Conservation (phyloP, 768 basidiomycete species). For the Kwoniella europaea region DNA sequence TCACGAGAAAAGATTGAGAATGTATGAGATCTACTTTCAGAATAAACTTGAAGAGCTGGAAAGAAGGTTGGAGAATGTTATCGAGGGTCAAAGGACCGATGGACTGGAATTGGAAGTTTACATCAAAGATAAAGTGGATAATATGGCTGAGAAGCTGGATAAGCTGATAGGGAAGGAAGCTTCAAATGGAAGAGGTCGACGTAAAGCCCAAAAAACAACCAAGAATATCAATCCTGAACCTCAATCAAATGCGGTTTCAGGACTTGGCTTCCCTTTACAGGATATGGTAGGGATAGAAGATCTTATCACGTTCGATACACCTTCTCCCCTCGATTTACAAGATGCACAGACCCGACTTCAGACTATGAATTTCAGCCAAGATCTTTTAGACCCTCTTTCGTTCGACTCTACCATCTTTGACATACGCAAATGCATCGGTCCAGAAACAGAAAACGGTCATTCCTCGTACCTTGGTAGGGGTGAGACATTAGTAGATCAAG, state of each 20-base stretch:
- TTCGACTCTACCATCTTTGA: not conserved
- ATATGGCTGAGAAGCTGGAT: not conserved
- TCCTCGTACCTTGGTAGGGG: not conserved
- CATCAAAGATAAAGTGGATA: not conserved
- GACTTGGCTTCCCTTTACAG: not conserved
- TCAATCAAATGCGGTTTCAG: too few relatives aligned
- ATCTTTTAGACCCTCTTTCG: not conserved
- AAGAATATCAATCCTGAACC: not conserved
- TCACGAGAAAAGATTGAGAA: not conserved
- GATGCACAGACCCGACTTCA: not conserved
- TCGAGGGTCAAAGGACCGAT: not conserved
- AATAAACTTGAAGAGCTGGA: not conserved
- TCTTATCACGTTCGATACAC: slow-evolving; percentile 1
- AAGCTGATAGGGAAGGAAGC: not conserved
- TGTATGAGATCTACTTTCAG: not conserved
- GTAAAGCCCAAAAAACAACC: not conserved
- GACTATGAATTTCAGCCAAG: not conserved
- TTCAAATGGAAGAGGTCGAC: not conserved
- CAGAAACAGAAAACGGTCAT: not conserved
- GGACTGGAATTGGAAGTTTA: not conserved
- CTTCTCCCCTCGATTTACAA: not conserved
- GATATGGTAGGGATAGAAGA: not conserved
- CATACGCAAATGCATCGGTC: not conserved
- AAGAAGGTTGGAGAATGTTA: not conserved
- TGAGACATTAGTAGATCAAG: slow-evolving; percentile 5